Evolutionary conservation across 805 yeast species (phyloP).

Genomic region (Kodamaea hsintzibuensis): DNA sequence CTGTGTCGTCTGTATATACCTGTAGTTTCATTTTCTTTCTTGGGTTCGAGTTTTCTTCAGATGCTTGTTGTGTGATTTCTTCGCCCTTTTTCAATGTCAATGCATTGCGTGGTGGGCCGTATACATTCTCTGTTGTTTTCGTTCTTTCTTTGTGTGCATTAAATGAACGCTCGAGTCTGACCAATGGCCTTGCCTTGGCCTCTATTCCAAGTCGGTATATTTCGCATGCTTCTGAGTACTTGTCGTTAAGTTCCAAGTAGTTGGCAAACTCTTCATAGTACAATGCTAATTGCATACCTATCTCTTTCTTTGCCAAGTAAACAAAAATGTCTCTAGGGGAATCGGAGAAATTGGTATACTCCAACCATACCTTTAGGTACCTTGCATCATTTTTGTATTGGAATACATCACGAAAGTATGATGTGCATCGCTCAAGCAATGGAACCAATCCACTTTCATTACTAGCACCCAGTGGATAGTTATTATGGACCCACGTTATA

Average conservation of each 20-base stretch:
- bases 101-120: slow-evolving; percentile 21
- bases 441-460: slow-evolving; percentile 65
- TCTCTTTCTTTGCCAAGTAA: slow-evolving; percentile 67
- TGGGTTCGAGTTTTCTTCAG: background rate
- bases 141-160: slow-evolving; percentile 45
- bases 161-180: slow-evolving; percentile 34
- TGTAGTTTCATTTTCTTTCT: slow-evolving; percentile 33
- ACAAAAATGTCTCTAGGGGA: slow-evolving; percentile 70
- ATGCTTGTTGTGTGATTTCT: slow-evolving; percentile 10
- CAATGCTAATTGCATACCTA: slow-evolving; percentile 65
- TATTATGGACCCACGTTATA: slow-evolving; percentile 67
- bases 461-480: slow-evolving; percentile 61
- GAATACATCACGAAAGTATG: slow-evolving; percentile 59
- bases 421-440: slow-evolving; percentile 71
- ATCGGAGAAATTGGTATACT: slow-evolving; percentile 67
- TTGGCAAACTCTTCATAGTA: slow-evolving; percentile 81
- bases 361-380: slow-evolving; percentile 78
- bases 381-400: slow-evolving; percentile 83
- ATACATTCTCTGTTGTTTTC: slow-evolving; percentile 20
- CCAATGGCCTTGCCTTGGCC: slow-evolving; percentile 63
- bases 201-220: slow-evolving; percentile 61
- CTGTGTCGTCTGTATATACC: slow-evolving; percentile 40
- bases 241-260: slow-evolving; percentile 52
- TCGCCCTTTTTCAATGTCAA: slow-evolving; percentile 41
- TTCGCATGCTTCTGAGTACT: slow-evolving; percentile 54